phyloP scores from a whole-genome alignment of 345 rosid species.

The Pistacia vera region DNA sequence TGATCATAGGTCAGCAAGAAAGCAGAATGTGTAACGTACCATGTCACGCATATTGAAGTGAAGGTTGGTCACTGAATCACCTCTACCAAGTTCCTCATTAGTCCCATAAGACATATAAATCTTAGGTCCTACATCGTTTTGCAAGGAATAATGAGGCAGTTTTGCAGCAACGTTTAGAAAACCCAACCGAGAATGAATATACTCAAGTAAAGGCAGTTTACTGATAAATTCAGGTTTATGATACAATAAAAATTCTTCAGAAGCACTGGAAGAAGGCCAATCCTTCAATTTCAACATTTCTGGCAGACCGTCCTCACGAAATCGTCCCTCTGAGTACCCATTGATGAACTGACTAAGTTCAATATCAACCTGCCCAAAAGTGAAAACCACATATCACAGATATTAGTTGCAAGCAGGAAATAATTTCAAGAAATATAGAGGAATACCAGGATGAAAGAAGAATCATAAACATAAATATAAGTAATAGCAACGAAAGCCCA shows the following conservation, averaged over 20 bases:
- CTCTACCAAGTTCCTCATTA: slow-evolving; percentile 52
- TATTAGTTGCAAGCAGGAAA: slow-evolving; percentile 14
- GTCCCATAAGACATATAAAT: slow-evolving; percentile 78
- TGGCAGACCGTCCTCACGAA: slow-evolving; percentile 48
- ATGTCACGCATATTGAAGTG: slow-evolving; percentile 80
- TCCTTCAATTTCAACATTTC: slow-evolving; percentile 80
- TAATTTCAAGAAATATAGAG: slow-evolving; percentile 3
- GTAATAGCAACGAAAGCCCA: slow-evolving; percentile 28
- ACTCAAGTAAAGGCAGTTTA: slow-evolving; percentile 93
- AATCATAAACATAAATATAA: slow-evolving; percentile 21
- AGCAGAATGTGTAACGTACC: slow-evolving; percentile 38
- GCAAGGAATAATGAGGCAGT: slow-evolving; percentile 92
- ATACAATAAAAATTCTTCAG: slow-evolving; percentile 87
- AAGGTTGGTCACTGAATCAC: slow-evolving; percentile 69
- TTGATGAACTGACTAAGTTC: slow-evolving; percentile 67
- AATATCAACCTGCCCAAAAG: slow-evolving; percentile 67
- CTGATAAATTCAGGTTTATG: slow-evolving; percentile 87
- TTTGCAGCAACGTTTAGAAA: slow-evolving; percentile 95
- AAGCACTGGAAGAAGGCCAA: slow-evolving; percentile 94
- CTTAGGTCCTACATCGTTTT: slow-evolving; percentile 94
- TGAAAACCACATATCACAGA: slow-evolving; percentile 11
- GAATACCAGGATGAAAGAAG: neutral
- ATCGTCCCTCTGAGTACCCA: slow-evolving; percentile 70
- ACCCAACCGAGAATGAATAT: slow-evolving; percentile 90
- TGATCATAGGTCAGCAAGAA: neutral